phyloP scores from a whole-genome alignment of 179 eudicot genomes.

The Vitellaria paradoxa region DNA sequence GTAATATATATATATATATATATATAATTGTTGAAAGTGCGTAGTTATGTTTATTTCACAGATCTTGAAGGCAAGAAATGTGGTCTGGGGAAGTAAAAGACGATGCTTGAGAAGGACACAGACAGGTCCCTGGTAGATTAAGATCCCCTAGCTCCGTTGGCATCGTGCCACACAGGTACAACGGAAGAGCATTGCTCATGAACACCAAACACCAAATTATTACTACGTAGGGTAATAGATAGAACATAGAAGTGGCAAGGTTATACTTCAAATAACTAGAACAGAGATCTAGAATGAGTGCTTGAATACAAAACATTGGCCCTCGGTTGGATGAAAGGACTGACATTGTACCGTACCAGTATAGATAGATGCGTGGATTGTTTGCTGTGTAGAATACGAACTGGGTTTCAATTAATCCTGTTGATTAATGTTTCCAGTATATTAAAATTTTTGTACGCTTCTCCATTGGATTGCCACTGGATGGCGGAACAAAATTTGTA shows the following conservation, averaged over 20 bases:
- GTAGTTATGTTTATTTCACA: neutral
- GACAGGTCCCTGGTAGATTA: constrained; percentile 55
- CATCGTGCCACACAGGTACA: too few species aligned
- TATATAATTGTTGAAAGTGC: neutral
- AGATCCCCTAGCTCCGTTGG: too few species aligned
- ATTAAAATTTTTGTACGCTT: too few species aligned
- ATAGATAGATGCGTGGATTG: neutral
- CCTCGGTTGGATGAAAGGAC: neutral
- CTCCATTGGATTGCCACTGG: too few species aligned
- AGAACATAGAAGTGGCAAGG: neutral
- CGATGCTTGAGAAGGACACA: constrained; percentile 49
- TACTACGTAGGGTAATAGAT: neutral
- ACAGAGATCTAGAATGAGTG: neutral
- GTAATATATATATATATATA: neutral
- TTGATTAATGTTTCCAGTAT: neutral
- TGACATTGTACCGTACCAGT: neutral
- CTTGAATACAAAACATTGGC: neutral
- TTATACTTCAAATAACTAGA: too few species aligned
- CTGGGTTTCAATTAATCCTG: neutral
- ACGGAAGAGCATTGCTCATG: too few species aligned
- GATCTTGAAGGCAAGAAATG: constrained; percentile 21
- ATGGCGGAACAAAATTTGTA: too few species aligned
- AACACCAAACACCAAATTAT: too few species aligned
- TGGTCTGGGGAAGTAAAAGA: constrained; percentile 35
- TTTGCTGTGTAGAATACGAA: neutral